A percentile compares a stretch with the other conserved stretches of the same genome.
phyloP scores from a whole-genome alignment of 257 asterid genomes.

The Osmanthus fragrans region DNA sequence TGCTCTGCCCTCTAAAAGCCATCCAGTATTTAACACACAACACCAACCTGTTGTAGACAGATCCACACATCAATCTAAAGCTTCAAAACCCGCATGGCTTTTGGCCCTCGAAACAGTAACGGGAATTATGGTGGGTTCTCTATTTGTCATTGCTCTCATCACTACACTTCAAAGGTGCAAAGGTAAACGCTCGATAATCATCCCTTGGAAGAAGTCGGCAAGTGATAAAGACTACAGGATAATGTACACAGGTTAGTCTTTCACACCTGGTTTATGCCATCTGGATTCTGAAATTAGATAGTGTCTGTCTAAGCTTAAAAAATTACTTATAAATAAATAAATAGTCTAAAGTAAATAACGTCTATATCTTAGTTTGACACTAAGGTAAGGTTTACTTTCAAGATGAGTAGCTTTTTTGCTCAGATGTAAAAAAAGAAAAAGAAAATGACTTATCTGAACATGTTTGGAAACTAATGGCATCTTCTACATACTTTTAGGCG shows the following conservation, averaged over 20 bases:
- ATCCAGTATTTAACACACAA: constrained; percentile 36
- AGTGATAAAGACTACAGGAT: constrained; percentile 64
- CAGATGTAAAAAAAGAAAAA: no score
- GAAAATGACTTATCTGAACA: no score
- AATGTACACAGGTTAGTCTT: constrained; percentile 62
- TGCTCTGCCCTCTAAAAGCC: constrained; percentile 45
- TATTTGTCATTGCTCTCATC: constrained; percentile 58
- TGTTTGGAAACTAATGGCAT: background rate
- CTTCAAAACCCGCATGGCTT: constrained; percentile 80
- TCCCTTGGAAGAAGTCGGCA: constrained; percentile 87
- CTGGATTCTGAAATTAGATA: background rate
- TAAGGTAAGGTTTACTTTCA: no score
- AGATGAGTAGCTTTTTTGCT: no score
- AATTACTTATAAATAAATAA: no score
- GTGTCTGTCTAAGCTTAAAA: background rate
- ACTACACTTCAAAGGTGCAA: constrained; percentile 65
- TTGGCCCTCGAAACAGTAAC: constrained; percentile 72
- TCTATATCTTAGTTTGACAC: no score
- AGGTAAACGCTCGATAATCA: constrained; percentile 59
- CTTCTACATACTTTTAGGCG: no score
- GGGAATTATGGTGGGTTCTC: constrained; percentile 66
- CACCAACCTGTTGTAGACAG: constrained; percentile 45
- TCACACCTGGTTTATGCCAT: constrained; percentile 4
- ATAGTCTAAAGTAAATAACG: no score
- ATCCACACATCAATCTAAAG: constrained; percentile 43